Evolutionary conservation across 371 early-diverging fungal genomes (phyloP).

Genomic region (Rhizopus stolonifer): DNA sequence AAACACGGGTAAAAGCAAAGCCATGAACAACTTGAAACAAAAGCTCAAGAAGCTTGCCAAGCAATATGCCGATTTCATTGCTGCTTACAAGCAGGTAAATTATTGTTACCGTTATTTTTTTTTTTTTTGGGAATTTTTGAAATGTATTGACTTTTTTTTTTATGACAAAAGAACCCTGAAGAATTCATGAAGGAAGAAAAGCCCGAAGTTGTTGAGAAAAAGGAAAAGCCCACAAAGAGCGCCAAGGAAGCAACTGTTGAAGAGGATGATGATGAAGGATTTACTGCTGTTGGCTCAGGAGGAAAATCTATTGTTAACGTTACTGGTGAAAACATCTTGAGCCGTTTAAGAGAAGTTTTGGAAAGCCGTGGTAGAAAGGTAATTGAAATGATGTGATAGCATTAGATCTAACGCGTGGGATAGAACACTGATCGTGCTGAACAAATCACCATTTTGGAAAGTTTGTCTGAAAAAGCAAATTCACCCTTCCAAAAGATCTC

Average conservation of each 20-base stretch:
- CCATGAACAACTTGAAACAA: constrained; percentile 89
- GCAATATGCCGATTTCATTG: constrained; percentile 69
- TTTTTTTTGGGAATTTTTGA: neutral
- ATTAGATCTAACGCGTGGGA: neutral
- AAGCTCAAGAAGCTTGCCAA: constrained; percentile 89
- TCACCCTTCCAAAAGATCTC: constrained; percentile 83
- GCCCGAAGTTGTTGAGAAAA: constrained; percentile 21
- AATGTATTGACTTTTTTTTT: neutral
- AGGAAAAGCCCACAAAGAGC: constrained; percentile 6
- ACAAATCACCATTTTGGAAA: constrained; percentile 70
- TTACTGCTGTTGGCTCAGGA: constrained; percentile 84
- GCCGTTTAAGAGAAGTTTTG: constrained; percentile 76
- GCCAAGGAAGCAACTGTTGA: constrained; percentile 10
- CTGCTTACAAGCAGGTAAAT: constrained; percentile 66
- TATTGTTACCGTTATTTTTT: constrained; percentile 3
- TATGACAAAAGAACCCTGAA: constrained; percentile 46
- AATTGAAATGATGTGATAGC: constrained; percentile 3
- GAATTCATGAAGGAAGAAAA: constrained; percentile 56
- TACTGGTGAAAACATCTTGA: constrained; percentile 77
- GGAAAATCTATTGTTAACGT: constrained; percentile 61
- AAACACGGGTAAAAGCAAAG: constrained; percentile 78
- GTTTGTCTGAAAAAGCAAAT: constrained; percentile 64
- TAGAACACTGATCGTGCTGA: constrained; percentile 87
- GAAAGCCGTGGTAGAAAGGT: constrained; percentile 93
- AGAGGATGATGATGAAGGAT: constrained; percentile 65